phyloP scores from a whole-genome alignment of 2,329 filamentous ascomycete species.

The Fusarium brachygibbosum region DNA sequence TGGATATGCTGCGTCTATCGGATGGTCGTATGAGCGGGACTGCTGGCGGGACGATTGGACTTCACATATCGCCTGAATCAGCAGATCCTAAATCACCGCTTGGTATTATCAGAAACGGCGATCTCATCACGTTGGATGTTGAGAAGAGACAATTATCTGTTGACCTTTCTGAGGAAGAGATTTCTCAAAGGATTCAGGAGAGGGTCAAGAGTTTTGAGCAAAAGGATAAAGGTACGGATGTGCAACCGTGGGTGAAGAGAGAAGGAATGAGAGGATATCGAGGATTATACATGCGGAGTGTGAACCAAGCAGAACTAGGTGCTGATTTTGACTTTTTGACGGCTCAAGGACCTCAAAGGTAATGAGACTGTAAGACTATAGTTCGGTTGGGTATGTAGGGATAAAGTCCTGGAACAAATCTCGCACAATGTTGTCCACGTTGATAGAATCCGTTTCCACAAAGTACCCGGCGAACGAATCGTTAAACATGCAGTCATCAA shows the following conservation, averaged over 20 bases:
- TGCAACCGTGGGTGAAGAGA: constrained; percentile 18
- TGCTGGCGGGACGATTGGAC: constrained; percentile 88
- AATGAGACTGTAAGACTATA: background rate
- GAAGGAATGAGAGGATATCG: constrained; percentile 64
- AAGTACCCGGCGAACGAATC: constrained; percentile 50
- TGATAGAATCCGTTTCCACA: constrained; percentile 48
- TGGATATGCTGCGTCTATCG: constrained; percentile 85
- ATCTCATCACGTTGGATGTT: constrained; percentile 83
- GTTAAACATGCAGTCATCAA: constrained; percentile 46
- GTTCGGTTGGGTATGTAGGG: constrained; percentile 43
- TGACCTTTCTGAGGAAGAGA: constrained; percentile 77
- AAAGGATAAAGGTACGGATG: constrained; percentile 38
- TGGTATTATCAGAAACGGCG: constrained; percentile 81
- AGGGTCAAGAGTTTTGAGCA: constrained; percentile 65
- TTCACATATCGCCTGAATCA: constrained; percentile 89
- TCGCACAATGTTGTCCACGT: constrained; percentile 53
- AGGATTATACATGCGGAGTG: constrained; percentile 69
- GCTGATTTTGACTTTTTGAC: constrained; percentile 74
- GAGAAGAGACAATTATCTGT: constrained; percentile 71
- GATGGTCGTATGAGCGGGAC: constrained; percentile 91
- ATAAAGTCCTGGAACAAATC: constrained; percentile 56
- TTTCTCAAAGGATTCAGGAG: constrained; percentile 69
- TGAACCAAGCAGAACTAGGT: constrained; percentile 71
- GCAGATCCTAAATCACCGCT: constrained; percentile 81
- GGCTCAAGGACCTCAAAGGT: constrained; percentile 53